Base-by-base conservation (phyloP, 148 eudicot genomes). In the Amaranthus hypochondriacus region DNA sequence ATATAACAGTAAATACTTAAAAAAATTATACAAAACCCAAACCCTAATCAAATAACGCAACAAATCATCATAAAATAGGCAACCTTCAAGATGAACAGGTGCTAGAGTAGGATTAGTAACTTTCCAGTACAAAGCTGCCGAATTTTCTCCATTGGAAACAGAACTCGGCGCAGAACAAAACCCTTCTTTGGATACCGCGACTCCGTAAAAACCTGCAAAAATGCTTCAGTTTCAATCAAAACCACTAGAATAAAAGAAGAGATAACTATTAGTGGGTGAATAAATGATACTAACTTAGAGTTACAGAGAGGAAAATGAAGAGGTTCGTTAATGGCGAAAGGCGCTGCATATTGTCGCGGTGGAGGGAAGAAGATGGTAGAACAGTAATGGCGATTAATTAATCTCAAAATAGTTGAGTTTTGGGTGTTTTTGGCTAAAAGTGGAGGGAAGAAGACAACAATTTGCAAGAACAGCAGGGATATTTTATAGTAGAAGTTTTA, bases 71-170 rank as follows among this genome's bases (percentile, higher is more conserved):
- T 18, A 7, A 61, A 59, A 48, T 21, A 5, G 44, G 57, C 14
- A 66, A 92, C 98, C 98, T 95, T 84, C 79, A 28, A 95, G 89
- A 77, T 95, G 97, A 84, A 87, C 81, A 78, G 98, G 97, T 4
- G 98, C 82, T n/a, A 95, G 90, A 1, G 98, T 92, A 47, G 98
- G 98, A 48, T 90, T 86, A 14, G 87, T 86, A 53, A 86, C 97
- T 86, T 90, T 95, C 88, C 87, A 89, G 73, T 95, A 95, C 72
- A 87, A 82, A 60, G 83, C 80, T 47, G 69, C 69, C 56, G 78
- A 69, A 11, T 69, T 69, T 21, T 72, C 78, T n/a, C 61, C 57
- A 6, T 68, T 52, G 51, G 70, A 39, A 69, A 79, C 76, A 56
- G 83, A 59, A 43, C 82, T 74, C 7, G 78, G 62, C 5, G 87